These are phyloP conservation scores for Prunus yedoensis DNA, from an alignment of 331 rosid genomes.

Conservation along the genomic window DNA sequence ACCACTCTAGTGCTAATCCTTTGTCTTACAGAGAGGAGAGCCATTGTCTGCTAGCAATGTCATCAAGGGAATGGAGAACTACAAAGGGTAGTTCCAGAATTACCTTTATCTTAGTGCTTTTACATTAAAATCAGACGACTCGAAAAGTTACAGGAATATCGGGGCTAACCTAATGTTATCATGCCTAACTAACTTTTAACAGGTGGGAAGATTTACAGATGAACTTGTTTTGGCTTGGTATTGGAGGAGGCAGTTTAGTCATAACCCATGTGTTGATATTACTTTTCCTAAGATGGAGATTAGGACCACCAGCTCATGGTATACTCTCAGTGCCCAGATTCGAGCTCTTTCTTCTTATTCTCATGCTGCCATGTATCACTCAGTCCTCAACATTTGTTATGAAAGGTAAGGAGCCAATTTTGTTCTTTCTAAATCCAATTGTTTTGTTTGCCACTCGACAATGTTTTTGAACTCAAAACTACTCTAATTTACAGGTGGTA, in stretches of 20 bases:
- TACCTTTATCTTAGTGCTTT: conserved; percentile 11
- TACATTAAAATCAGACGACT: background rate
- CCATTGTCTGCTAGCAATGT: conserved; percentile 53
- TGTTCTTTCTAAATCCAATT: conserved; percentile 4
- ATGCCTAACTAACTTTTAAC: background rate
- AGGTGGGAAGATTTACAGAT: conserved; percentile 71
- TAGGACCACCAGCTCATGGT: conserved; percentile 51
- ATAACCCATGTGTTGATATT: conserved; percentile 39
- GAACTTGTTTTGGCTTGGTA: conserved; percentile 71
- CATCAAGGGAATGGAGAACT: conserved; percentile 44
- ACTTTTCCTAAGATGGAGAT: conserved; percentile 51
- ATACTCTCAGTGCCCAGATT: conserved; percentile 55
- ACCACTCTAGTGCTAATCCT: conserved; percentile 15
- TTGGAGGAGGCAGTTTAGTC: conserved; percentile 54
- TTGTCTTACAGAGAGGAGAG: conserved; percentile 63
- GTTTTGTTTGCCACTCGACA: background rate
- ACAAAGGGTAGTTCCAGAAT: conserved; percentile 48
- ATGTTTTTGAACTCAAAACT: conserved; percentile 13
- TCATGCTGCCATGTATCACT: conserved; percentile 67
- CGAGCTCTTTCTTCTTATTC: conserved; percentile 60
- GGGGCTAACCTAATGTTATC: conserved; percentile 2
- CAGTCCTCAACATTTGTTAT: conserved; percentile 59
- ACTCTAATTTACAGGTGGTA: conserved; percentile 54
- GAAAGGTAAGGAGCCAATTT: conserved; percentile 32
- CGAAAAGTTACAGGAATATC: too few species aligned